Base-by-base conservation (phyloP, 1,284 basidiomycete genomes). In the Cryptococcus sp. region DNA sequence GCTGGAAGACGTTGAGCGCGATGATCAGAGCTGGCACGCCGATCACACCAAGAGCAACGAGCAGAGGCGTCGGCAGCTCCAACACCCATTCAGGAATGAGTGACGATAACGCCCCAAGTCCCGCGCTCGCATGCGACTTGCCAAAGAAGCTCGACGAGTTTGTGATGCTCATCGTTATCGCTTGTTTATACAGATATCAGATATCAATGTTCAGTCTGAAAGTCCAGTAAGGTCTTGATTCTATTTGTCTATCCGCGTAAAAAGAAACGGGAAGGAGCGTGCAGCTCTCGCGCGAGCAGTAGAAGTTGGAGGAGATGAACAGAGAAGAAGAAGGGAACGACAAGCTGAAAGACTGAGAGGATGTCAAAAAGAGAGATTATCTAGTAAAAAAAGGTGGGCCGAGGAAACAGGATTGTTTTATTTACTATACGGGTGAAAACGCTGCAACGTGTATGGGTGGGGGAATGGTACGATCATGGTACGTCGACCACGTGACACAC, bases 1-100 rank as follows among this genome's bases (percentile, higher is more conserved):
- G 87, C 55, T 79, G 76, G 13, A 85, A 74, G 45, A 88, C 81
- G 66, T 89, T 88, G 52, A 88, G 65, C 3, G 80, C 72, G 43
- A 88, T 80, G 52, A 74, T 79, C 34, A 74, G 22, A 6, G 67
- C 54, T 16, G 74, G 72, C n/a, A 74, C 43, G 6, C 70, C 74
- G 44, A 79, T 26, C 15, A 70, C 54, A 3, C 41, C 43, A 22
- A 62, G 20, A 13, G 61, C 26, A 16, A 68, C 59, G 38, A 61
- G 60, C 13, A 58, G 13, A 3, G 56, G 51, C 19, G 55, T 56
- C 15, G 65, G 60, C 20, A 69, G 58, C 16, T 57, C 50, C 22
- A 43, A 39, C 16, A 64, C 22, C 13, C 22, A 22, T 29, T 49
- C 29, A 19, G 48, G 48, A 19, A 49, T 49, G 48, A 37, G 29